phyloP scores from a whole-genome alignment of 768 basidiomycete species.

The Rhodotorula graminis region DNA sequence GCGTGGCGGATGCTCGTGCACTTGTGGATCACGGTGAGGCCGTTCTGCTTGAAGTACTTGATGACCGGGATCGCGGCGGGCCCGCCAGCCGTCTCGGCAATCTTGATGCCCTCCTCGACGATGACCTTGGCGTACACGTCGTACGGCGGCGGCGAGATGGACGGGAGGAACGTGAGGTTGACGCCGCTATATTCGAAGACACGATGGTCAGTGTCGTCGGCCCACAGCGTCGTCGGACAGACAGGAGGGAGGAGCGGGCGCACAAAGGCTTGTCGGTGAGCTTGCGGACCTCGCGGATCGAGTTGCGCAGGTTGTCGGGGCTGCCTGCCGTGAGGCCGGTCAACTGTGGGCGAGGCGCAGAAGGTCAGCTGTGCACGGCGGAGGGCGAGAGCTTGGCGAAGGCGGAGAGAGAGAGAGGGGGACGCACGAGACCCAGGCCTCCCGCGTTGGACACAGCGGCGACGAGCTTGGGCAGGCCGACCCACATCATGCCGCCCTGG shows the following conservation, averaged over 20 bases:
- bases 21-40: slow-evolving; percentile 77
- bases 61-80: slow-evolving; percentile 56
- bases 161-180: slow-evolving; percentile 60
- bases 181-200: slow-evolving; percentile 42
- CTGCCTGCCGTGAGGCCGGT: slow-evolving; percentile 83
- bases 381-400: no score
- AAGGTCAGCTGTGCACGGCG: no score
- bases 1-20: slow-evolving; percentile 83
- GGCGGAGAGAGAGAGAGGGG: no score
- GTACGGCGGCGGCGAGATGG: slow-evolving; percentile 86
- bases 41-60: slow-evolving; percentile 63
- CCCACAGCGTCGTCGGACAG: no score
- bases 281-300: slow-evolving; percentile 70
- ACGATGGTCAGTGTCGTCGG: no score
- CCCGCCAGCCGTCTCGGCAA: slow-evolving; percentile 90
- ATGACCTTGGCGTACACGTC: slow-evolving; percentile 63
- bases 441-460: slow-evolving; percentile 78
- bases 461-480: slow-evolving; percentile 68
- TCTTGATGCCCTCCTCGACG: slow-evolving; percentile 71
- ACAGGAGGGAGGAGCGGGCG: slow-evolving; percentile 58
- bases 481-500: slow-evolving; percentile 78
- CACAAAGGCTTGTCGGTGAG: slow-evolving; percentile 60
- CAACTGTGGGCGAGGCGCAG: slow-evolving; percentile 45
- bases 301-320: slow-evolving; percentile 71
- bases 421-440: slow-evolving; percentile 62